A percentile compares a stretch with the other conserved stretches of the same genome.
Conservation (phyloP, 768 basidiomycete genomes). For the Agrocybe pediades region DNA sequence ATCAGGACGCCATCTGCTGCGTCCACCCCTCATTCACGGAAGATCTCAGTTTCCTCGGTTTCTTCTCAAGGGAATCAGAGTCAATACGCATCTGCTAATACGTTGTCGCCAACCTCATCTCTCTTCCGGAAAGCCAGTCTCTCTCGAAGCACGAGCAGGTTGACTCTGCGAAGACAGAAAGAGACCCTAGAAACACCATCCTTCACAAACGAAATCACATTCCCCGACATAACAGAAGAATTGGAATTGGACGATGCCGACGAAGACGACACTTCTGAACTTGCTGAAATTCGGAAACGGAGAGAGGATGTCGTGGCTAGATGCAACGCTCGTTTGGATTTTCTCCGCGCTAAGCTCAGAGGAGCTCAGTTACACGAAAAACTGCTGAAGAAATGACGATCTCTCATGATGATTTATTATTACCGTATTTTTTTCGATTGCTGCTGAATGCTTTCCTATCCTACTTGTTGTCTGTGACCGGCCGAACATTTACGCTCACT, state of each 20-base stretch:
- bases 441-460: neutral
- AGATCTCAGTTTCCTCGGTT: constrained; percentile 43
- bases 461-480: neutral
- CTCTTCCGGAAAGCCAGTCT: constrained; percentile 31
- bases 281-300: constrained; percentile 64
- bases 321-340: constrained; percentile 74
- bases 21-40: constrained; percentile 17
- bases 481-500: neutral
- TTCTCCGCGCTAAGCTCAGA: constrained; percentile 72
- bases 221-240: neutral
- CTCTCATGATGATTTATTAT: neutral
- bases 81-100: constrained; percentile 28
- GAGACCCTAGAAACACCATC: constrained; percentile 18
- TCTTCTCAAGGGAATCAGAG: constrained; percentile 42
- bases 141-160: constrained; percentile 41
- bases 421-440: neutral
- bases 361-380: constrained; percentile 68
- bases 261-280: constrained; percentile 30
- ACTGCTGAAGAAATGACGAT: constrained; percentile 37
- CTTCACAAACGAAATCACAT: neutral
- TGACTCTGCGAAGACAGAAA: constrained; percentile 33
- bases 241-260: constrained; percentile 23
- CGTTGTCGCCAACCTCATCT: neutral
- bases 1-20: constrained; percentile 18
- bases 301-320: constrained; percentile 66